phyloP scores from a whole-genome alignment of 805 yeast species.

The Wickerhamomyces bovis region DNA sequence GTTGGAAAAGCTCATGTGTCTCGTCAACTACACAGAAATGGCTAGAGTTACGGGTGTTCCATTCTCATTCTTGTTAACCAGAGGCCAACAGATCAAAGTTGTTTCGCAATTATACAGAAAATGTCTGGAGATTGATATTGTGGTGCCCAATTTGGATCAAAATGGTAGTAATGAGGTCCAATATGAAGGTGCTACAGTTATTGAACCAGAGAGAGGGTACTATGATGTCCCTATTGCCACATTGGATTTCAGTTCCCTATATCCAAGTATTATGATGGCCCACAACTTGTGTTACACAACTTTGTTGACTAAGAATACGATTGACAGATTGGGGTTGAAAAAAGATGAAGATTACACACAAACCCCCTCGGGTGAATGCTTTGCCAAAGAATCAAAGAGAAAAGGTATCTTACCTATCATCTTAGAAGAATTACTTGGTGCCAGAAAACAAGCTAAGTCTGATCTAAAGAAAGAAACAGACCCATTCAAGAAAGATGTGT shows the following conservation, averaged over 20 bases:
- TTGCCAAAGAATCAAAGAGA: conserved; percentile 62
- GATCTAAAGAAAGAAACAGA: conserved; percentile 91
- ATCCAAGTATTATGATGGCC: conserved; percentile 99
- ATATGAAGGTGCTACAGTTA: conserved; percentile 98
- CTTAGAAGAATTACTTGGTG: conserved; percentile 78
- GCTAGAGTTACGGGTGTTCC: conserved; percentile 99
- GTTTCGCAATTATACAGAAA: conserved; percentile 92
- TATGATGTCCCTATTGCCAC: conserved; percentile 98
- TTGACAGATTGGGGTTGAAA: conserved; percentile 54
- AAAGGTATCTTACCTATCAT: conserved; percentile 91
- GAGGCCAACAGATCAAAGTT: conserved; percentile 98
- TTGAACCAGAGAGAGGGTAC: conserved; percentile 93
- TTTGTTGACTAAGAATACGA: conserved; percentile 60
- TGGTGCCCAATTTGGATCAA: conserved; percentile 82
- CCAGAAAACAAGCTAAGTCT: conserved; percentile 88
- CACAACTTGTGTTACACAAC: conserved; percentile 96
- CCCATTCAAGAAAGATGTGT: conserved; percentile 87
- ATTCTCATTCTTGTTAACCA: conserved; percentile 73
- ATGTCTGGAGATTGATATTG: conserved; percentile 79
- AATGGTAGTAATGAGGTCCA: conserved; percentile 79
- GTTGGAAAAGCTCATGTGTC: conserved; percentile 89
- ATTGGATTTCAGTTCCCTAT: conserved; percentile 92
- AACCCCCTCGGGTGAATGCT: conserved; percentile 90
- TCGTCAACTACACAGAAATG: conserved; percentile 97
- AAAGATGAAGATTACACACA: conserved; percentile 73